Base-by-base conservation (phyloP, 1,284 basidiomycete species). In the Rhodotorula glutinis region DNA sequence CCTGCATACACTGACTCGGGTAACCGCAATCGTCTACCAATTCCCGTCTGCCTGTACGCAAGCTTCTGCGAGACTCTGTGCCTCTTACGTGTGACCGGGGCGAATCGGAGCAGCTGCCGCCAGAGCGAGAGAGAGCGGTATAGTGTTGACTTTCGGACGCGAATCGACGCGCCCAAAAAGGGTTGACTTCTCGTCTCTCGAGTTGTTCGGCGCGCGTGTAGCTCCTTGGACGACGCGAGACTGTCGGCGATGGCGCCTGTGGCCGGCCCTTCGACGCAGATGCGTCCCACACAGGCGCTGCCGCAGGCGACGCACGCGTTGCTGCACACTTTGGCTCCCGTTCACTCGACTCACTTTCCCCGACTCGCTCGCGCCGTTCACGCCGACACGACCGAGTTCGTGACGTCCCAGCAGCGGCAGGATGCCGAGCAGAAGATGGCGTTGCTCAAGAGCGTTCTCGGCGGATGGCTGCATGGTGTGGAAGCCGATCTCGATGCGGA, bases 401-500 rank as follows among this genome's bases (percentile, higher is more conserved):
- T 33, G 11, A 72, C 61, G 4, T 57, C n/a, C 14, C 25, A 51
- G 53, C 57, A 52, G 60, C 40, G 51, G 11, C 53, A 61, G 43
- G 66, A 64, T 33, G 55, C 62, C 27, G 61, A 53, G 46, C 60
- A 67, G 46, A 67, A 68, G 40, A 61, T 67, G 8, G 63, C 59
- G 9, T 40, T 73, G 33, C 60, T 71, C 47, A 63, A 70, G 51
- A 57, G 70, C 62, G 69, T 73, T 13, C 60, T 73, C 23, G 62
- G 66, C 23, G 67, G 69, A 3, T 73, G 67, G 62, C 64, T 73
- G 53, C 61, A 66, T 53, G 60, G 67, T 19, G 65, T 73, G 52
- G 60, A 61, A 60, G 14, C 40, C 23, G 69, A 73, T 30, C 63
- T 68, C 41, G 63, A 66, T 40, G 29, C 52, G n/a, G n/a, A 17